Conservation (phyloP, 1,284 basidiomycete genomes). For the Cerrena zonata region DNA sequence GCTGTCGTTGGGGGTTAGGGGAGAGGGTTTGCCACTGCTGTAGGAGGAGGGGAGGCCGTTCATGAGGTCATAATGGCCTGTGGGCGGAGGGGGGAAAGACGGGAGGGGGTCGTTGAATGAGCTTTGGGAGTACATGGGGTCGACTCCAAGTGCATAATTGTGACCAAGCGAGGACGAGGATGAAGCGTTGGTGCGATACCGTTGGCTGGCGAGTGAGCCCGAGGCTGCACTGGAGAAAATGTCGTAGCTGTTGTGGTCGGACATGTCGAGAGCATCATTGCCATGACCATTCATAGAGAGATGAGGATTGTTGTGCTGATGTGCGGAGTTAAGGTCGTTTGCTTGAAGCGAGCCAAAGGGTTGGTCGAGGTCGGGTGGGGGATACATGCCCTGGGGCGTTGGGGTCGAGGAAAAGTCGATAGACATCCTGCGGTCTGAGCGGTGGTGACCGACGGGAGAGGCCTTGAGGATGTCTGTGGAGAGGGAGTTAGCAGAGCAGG, state of each 20-base stretch:
- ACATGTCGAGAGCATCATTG: slow-evolving; percentile 29
- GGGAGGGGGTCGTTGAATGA: slow-evolving; percentile 55
- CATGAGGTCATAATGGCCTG: slow-evolving; percentile 60
- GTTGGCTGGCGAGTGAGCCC: slow-evolving; percentile 45
- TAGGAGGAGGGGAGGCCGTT: slow-evolving; percentile 54
- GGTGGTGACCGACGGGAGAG: slow-evolving; percentile 29
- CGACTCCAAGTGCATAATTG: slow-evolving; percentile 45
- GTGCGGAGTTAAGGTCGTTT: slow-evolving; percentile 21
- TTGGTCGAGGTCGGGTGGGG: slow-evolving; percentile 36
- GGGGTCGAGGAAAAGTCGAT: slow-evolving; percentile 48
- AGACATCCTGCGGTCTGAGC: slow-evolving; percentile 39
- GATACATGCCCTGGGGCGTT: slow-evolving; percentile 44
- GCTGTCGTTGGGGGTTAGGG: slow-evolving; percentile 63
- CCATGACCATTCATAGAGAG: slow-evolving; percentile 24
- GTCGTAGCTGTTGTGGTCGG: slow-evolving; percentile 45
- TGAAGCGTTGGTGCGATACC: slow-evolving; percentile 63
- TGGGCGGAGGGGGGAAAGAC: slow-evolving; percentile 45
- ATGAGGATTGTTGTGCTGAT: slow-evolving; percentile 20
- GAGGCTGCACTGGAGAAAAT: slow-evolving; percentile 47
- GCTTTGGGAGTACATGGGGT: slow-evolving; percentile 52
- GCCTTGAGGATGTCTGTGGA: slow-evolving; percentile 41
- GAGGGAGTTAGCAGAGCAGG: slow-evolving; percentile 9
- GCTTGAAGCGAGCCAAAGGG: slow-evolving; percentile 23
- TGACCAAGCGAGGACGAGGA: slow-evolving; percentile 58
- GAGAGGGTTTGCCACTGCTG: slow-evolving; percentile 67